Base-by-base conservation (phyloP, 192 early-diverging fungal genomes). In the Coemansia reversa region DNA sequence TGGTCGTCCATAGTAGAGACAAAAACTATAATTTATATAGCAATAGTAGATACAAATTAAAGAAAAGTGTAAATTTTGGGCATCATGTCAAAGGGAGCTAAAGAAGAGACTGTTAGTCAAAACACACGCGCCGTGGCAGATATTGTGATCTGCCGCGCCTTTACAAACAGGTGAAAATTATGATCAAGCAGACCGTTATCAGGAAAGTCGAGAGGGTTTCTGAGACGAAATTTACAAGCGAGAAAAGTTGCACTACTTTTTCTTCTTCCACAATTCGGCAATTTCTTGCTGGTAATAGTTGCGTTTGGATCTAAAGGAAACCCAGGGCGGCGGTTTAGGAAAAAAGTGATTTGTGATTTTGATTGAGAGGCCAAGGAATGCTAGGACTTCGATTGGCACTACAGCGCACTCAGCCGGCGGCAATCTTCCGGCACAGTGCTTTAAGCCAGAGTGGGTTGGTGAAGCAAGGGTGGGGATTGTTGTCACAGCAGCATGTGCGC, bases 371-470 rank as follows among this genome's bases (percentile, higher is more conserved):
- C 11, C 8, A 19, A 52, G 6, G 18, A 54, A 69, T 69, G 60
- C 30, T 60, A 25, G 66, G 62, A 27, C 55, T 74, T 25, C 65
- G 72, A 59, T 33, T 51, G 12, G 59, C 52, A 25, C 29, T 62
- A 28, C 66, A 60, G 60, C 61, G 61, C 29, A 25, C 42, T 28
- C 39, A 51, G 33, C 33, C 61, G 16, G 20, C 60, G 27, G n/a
- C 52, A 7, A 35, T 50, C 12, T 16, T 23, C 30, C 49, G 20
- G 50, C 60, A 33, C 52, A 4, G 25, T 5, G 20, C 52, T 1
- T 4, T 11, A 25, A 54, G 52, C 25, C 20, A 18, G 25, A 29
- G 18, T 50, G 23, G 30, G 20, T 22, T 32, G 32, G 20, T 35
- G 5, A 22, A 7, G 0, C 5, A 27, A 7, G 55, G 35, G 1